A percentile compares a stretch with the other conserved stretches of the same genome.
Evolutionary conservation across 2,329 filamentous ascomycete genomes (phyloP).

Genomic region (Penicillium hesseltinei): DNA sequence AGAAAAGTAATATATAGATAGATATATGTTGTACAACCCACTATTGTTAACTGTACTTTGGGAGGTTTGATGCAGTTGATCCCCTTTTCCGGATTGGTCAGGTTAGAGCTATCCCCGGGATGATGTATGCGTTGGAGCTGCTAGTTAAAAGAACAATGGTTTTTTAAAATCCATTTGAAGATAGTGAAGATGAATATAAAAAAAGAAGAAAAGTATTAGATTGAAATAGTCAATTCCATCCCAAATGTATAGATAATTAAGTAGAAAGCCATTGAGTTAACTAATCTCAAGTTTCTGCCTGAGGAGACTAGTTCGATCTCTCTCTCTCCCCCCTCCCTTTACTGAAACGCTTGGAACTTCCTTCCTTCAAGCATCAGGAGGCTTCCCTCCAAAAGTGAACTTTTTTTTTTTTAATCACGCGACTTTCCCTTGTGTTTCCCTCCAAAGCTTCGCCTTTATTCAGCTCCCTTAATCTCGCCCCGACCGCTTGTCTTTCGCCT

Average conservation of each 20-base stretch:
- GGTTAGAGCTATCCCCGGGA: slow-evolving; percentile 9
- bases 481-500: not conserved
- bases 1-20: not conserved
- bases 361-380: slow-evolving; percentile 5
- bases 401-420: not conserved
- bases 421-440: not conserved
- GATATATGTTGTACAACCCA: not conserved
- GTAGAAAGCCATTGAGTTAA: not conserved
- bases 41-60: not conserved
- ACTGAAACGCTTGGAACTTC: slow-evolving; percentile 4
- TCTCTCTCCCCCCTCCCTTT: slow-evolving; percentile 4
- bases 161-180: not conserved
- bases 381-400: slow-evolving; percentile 1
- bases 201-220: not conserved
- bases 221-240: not conserved
- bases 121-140: slow-evolving; percentile 12
- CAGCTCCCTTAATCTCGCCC: not conserved
- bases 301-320: slow-evolving; percentile 2
- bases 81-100: slow-evolving; percentile 18
- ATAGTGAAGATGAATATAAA: not conserved
- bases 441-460: slow-evolving; percentile 1
- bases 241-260: not conserved
- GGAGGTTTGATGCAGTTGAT: slow-evolving; percentile 2
- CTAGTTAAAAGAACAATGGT: not conserved
- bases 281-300: slow-evolving; percentile 4